These are phyloP conservation scores for Rostrohypoxylon terebratum DNA, from an alignment of 495 filamentous ascomycete genomes.

Conservation along the genomic window DNA sequence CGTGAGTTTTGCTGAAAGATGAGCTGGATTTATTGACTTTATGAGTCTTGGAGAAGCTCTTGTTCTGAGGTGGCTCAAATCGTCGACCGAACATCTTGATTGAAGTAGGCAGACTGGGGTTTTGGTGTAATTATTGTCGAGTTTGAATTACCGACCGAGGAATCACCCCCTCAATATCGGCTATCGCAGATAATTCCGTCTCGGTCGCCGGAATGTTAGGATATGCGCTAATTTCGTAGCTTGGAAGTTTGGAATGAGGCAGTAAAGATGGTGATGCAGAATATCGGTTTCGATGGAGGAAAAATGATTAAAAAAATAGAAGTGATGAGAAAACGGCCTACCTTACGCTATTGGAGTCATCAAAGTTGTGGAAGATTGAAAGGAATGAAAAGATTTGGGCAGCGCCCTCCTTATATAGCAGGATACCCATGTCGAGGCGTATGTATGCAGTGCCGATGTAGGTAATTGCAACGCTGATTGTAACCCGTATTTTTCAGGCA, in stretches of 20 bases:
- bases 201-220: conserved; percentile 1
- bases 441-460: conserved; percentile 16
- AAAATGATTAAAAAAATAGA: conserved; percentile 25
- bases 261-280: background rate
- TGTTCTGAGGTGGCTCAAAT: conserved; percentile 53
- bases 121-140: conserved; percentile 13
- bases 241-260: background rate
- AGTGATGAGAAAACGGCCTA: conserved; percentile 38
- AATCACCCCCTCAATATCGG: conserved; percentile 12
- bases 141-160: conserved; percentile 16
- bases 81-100: conserved; percentile 59
- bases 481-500: conserved; percentile 45
- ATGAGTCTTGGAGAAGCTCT: conserved; percentile 59
- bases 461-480: conserved; percentile 10
- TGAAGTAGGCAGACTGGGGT: conserved; percentile 22
- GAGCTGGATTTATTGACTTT: conserved; percentile 57
- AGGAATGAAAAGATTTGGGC: conserved; percentile 33
- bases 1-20: conserved; percentile 60
- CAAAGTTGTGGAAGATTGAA: conserved; percentile 31
- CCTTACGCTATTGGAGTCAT: conserved; percentile 38
- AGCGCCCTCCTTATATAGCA: conserved; percentile 48
- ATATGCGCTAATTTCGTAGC: background rate
- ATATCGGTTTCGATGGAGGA: conserved; percentile 14
- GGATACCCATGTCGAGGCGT: conserved; percentile 47
- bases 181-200: background rate